Evolutionary conservation across 306 rosid species (phyloP).

Genomic region (Fagus crenata): DNA sequence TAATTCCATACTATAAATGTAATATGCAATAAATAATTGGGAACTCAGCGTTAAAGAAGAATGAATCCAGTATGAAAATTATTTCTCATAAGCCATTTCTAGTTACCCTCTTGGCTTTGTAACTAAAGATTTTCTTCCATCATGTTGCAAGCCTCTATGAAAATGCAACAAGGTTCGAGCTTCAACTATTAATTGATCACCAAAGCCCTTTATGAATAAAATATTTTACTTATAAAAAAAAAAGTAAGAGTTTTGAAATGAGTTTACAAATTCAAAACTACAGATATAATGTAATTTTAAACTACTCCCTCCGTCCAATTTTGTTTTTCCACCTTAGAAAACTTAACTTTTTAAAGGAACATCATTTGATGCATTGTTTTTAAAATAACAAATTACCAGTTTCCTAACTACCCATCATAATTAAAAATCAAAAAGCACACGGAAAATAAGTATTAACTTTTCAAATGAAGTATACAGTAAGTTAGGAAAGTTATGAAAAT

Average conservation of each 20-base stretch:
- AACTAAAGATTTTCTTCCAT: background rate
- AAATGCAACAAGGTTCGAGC: background rate
- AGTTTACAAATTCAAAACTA: background rate
- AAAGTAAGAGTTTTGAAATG: background rate
- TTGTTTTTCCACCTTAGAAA: too few relatives aligned
- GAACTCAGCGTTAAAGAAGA: background rate
- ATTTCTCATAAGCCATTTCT: background rate
- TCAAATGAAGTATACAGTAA: too few relatives aligned
- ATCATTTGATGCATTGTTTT: too few relatives aligned
- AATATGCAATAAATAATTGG: background rate
- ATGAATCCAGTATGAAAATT: background rate
- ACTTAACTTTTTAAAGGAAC: too few relatives aligned
- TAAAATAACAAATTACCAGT: too few relatives aligned
- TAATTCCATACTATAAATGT: too few relatives aligned
- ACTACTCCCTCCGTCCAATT: too few relatives aligned
- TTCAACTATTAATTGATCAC: background rate
- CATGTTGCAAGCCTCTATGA: background rate
- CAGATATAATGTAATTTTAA: background rate
- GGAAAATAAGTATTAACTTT: too few relatives aligned
- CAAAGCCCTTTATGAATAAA: background rate
- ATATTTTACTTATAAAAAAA: background rate
- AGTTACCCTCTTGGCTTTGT: background rate
- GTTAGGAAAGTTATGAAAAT: too few relatives aligned
- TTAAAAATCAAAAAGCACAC: too few relatives aligned
- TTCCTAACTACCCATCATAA: too few relatives aligned